Base-by-base conservation (phyloP, 2,329 filamentous ascomycete species). In the Diaporthe destruens region DNA sequence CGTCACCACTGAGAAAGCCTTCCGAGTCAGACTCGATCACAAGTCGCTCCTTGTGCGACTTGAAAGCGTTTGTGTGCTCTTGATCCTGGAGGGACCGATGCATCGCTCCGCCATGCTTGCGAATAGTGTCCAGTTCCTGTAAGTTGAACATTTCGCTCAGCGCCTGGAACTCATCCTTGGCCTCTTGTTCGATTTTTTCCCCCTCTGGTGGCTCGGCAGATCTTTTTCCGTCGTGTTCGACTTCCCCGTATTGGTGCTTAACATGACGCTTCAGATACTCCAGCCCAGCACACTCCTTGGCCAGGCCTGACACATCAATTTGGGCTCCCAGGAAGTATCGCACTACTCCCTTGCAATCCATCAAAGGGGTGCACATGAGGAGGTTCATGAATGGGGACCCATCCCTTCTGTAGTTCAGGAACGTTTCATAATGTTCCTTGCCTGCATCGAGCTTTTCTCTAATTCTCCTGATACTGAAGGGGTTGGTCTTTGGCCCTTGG, bases 361-460 rank as follows among this genome's bases (percentile, higher is more conserved):
- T 88, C 0, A 94, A 82, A 0, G 92, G 92, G 0, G 92, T 90
- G 20, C 89, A 87, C 90, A 93, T 93, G 39, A 94, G 84, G 1
- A 94, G 85, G 74, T 94, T 94, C 87, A 94, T 91, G 78, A 94
- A 94, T 0, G 92, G 91, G 0, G 91, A 92, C 0, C 92, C 92
- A 77, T 94, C 92, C 16, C 92, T 89, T 42, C 92, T 88, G 77
- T 93, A 95, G 79, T 95, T 95, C 44, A 95, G 82, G 71, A 95
- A 90, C 0, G 93, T 89, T 76, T 95, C 93, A 71, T 87, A 92
- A 75, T 92, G 89, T 76, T 95, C 92, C 76, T 89, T 87, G 18
- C 91, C 91, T 0, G 85, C 87, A 6, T 85, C 80, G 11, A 92
- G 82, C 34, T 90, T 90, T 56, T 91, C 87, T 39, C 87, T 85